Evolutionary conservation across 1,284 basidiomycete genomes (phyloP), one percentile per base, ranked within the genome.

Genomic region (Tremellales sp.): DNA sequence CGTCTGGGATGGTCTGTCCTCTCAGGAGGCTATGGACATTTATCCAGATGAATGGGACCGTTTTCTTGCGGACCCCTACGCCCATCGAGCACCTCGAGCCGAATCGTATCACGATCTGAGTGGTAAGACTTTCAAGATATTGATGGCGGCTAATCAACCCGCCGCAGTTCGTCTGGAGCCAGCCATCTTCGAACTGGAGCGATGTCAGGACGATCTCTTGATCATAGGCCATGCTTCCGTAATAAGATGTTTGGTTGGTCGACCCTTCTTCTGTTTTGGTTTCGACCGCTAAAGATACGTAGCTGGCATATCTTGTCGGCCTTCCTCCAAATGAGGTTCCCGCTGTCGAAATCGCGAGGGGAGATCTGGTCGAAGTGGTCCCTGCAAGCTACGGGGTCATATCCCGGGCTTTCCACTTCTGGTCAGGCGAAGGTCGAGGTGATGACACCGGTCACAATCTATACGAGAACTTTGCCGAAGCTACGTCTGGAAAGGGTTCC

Each of bases 241-340:
- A 64, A 93, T 98, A 63, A 84, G 95, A 22, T 99, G 94, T 73
- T 78, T 99, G 31, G 75, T 79, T 45, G 73, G 75, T 25, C 66
- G 68, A 47, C 47, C 66, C 21, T 51, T 58, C 31, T 43, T 34
- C 28, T 39, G 28, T 39, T 9, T 2, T 21, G 18, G 14, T 12
- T 12, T n/a, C 12, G 6, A 34, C 21, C 16, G 14, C 40, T 21
- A 26, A 16, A 28, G 7, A 28, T 16, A 2, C 33, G 2, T 47
- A 66, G 58, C 78, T 92, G 25, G 83, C 88, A 0, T 92, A 91
- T 70, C 82, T 92, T 52, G 91, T 95, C 57, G 94, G 95, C 3
- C 77, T 97, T 3, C 90, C 91, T n/a, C 90, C 94, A 0, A 85
- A 85, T 28, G 93, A 98, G 70, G 95, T 98, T 33, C 95, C 94